Base-by-base conservation (phyloP, 1,284 basidiomycete genomes). In the Malassezia obtusa region DNA sequence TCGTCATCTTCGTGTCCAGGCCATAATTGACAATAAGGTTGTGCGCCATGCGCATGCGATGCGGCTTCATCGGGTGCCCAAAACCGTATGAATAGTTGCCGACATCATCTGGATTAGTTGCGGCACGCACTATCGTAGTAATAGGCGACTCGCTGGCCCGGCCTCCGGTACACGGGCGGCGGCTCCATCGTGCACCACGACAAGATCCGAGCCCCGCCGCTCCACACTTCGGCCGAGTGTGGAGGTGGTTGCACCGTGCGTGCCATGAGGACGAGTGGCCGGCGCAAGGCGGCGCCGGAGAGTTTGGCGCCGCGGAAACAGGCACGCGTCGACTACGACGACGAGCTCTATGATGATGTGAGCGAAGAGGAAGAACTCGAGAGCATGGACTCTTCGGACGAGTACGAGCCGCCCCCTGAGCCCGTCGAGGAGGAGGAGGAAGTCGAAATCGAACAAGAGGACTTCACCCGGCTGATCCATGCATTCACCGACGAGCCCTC, bases 1-100 rank as follows among this genome's bases (percentile, higher is more conserved):
- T 81, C 67, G 91, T 84, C 89, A 96, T 92, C 75, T 86, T 83
- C 58, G 83, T 82, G 33, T 91, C 78, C 81, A 98, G 85, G 12
- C 84, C 86, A 65, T 96, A 96, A 47, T 87, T 87, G 26, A 84
- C 81, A 44, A 96, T 83, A 50, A 98, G 79, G 65, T 92, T 88
- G 75, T 96, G 89, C 0, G 91, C 87, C 72, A 73, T 65, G 35
- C 63, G 60, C 75, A 75, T 75, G 45, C 60, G 66, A 58, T 67
- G 89, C 0, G 91, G 91, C 75, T 94, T 94, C 89, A 95, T 94
- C 32, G 85, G 86, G 66, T 92, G 89, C 2, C 85, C 85, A 33
- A 86, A 78, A 41, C 88, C 89, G 73, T 91, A 94, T 12, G 85
- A 87, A 67, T 83, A 89, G 28, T 84, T 80, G 15, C 87, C 87